These are phyloP conservation scores for Neurospora crassa DNA, from an alignment of 2,329 filamentous ascomycete species.

Conservation along the genomic window DNA sequence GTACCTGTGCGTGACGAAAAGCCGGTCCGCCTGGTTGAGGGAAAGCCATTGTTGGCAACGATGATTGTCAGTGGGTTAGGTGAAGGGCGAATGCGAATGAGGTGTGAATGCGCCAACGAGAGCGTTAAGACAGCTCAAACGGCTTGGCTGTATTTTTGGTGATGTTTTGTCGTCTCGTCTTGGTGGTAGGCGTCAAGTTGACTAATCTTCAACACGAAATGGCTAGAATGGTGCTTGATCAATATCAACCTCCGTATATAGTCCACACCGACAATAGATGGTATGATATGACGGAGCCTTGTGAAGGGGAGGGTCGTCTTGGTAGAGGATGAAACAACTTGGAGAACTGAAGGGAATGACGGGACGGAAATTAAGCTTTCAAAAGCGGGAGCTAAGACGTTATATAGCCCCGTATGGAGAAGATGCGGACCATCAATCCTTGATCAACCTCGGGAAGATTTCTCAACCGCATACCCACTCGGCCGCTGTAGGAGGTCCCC, in stretches of 20 bases:
- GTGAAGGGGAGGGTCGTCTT: background rate
- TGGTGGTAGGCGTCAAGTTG: background rate
- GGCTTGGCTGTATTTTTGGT: background rate
- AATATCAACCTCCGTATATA: background rate
- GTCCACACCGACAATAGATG: background rate
- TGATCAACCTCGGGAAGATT: background rate
- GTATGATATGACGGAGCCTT: background rate
- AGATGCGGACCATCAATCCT: background rate
- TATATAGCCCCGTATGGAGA: background rate
- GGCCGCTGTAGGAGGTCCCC: background rate
- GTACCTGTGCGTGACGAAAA: constrained; percentile 26
- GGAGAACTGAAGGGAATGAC: background rate
- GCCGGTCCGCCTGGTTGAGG: constrained; percentile 16
- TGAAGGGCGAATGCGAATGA: background rate
- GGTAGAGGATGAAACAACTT: background rate
- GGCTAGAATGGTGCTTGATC: background rate
- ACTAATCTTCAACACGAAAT: background rate
- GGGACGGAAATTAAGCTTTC: background rate
- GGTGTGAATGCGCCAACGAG: background rate
- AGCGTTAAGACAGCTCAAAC: background rate
- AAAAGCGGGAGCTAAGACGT: background rate
- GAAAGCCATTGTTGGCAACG: constrained; percentile 20
- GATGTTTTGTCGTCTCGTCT: background rate
- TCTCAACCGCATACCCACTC: background rate
- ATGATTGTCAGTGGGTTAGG: background rate